Conservation (phyloP, 257 asterid species). For the Buddleja alternifolia region DNA sequence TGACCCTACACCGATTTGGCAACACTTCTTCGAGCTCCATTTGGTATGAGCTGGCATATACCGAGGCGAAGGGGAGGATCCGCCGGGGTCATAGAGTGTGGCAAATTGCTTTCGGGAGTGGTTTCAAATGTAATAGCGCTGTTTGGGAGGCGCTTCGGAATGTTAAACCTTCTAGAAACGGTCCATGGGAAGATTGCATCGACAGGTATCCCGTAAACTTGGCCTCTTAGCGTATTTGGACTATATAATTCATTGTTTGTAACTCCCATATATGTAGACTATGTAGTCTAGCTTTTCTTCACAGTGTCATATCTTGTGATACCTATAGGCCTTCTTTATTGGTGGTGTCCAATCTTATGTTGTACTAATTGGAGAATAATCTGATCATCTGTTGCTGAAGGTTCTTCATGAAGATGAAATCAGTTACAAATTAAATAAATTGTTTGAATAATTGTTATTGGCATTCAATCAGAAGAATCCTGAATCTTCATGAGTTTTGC, state of each 20-base stretch:
- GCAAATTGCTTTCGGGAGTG: conserved; percentile 89
- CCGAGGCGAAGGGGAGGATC: conserved; percentile 76
- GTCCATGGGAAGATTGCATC: conserved; percentile 83
- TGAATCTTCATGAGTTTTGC: no score
- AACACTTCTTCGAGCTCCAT: conserved; percentile 86
- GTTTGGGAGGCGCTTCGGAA: conserved; percentile 76
- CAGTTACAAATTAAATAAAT: background rate
- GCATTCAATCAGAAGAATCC: no score
- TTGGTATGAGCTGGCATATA: conserved; percentile 82
- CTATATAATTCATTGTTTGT: background rate
- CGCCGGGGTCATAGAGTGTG: conserved; percentile 63
- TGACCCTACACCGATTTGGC: conserved; percentile 84
- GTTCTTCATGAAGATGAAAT: conserved; percentile 18
- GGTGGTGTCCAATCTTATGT: conserved; percentile 22
- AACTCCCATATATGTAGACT: conserved; percentile 8
- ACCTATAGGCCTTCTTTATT: conserved; percentile 11
- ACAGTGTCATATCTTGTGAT: conserved; percentile 24
- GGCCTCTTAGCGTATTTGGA: conserved; percentile 38
- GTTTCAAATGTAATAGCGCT: conserved; percentile 78
- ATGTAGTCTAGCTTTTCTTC: conserved; percentile 5
- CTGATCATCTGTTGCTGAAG: conserved; percentile 14
- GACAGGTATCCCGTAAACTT: conserved; percentile 63
- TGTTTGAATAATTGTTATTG: no score
- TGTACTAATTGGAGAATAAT: conserved; percentile 27
- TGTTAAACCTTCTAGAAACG: conserved; percentile 49